A percentile compares a stretch with the other conserved stretches of the same genome.
These are phyloP conservation scores for Catharanthus roseus DNA, from an alignment of 257 asterid species.

Conservation along the genomic window DNA sequence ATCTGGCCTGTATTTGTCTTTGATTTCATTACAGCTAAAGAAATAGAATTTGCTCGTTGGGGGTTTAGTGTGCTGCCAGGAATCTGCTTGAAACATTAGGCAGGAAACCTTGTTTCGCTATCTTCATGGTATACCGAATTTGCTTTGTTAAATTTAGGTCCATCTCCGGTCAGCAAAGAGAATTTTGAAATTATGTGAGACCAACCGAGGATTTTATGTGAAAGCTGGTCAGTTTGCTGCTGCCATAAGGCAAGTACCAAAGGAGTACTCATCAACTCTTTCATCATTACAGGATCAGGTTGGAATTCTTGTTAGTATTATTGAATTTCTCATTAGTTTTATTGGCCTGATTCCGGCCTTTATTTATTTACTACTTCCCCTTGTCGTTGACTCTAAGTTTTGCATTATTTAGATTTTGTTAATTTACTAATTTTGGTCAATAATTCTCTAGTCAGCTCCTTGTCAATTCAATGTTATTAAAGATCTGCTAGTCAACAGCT, in stretches of 20 bases:
- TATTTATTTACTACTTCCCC: background rate
- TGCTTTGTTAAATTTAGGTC: conserved; percentile 30
- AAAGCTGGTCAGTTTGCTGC: conserved; percentile 96
- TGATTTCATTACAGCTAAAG: background rate
- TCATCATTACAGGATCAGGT: conserved; percentile 92
- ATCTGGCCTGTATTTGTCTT: background rate
- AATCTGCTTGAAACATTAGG: background rate
- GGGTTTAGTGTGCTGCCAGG: background rate
- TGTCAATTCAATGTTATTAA: conserved; percentile 62
- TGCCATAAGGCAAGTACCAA: conserved; percentile 75
- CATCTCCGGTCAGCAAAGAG: conserved; percentile 82
- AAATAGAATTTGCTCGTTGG: background rate
- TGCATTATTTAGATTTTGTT: conserved; percentile 5
- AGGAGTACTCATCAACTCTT: conserved; percentile 79
- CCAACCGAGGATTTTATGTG: conserved; percentile 85
- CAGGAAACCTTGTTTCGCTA: background rate
- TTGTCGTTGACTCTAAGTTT: background rate
- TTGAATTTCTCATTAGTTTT: background rate
- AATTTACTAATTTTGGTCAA: conserved; percentile 16
- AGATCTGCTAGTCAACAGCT: conserved; percentile 49
- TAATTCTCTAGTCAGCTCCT: conserved; percentile 69
- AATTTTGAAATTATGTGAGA: conserved; percentile 58
- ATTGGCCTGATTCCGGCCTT: background rate
- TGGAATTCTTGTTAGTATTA: conserved; percentile 10
- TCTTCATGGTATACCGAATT: background rate